phyloP scores from a whole-genome alignment of 192 early-diverging fungal genomes.

The Phlyctochytrium arcticum region DNA sequence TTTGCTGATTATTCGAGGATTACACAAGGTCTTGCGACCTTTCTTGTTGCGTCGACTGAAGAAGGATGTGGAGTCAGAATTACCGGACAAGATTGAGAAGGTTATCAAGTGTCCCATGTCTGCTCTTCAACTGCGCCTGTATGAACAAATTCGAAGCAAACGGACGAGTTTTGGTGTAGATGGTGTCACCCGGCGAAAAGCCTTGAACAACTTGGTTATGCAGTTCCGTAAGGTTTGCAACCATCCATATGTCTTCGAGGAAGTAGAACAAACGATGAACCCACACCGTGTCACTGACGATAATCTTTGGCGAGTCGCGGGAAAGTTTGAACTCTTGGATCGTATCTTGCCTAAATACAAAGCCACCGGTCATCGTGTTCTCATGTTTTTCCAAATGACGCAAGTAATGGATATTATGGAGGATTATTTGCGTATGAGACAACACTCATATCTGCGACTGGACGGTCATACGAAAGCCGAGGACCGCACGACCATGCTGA shows the following conservation, averaged over 20 bases:
- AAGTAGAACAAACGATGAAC: constrained; percentile 83
- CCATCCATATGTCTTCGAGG: constrained; percentile 96
- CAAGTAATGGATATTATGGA: constrained; percentile 97
- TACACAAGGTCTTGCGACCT: constrained; percentile 96
- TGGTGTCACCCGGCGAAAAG: constrained; percentile 53
- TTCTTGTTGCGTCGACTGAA: constrained; percentile 95
- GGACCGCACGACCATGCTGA: constrained; percentile 74
- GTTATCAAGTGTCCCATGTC: constrained; percentile 92
- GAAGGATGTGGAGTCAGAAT: constrained; percentile 96
- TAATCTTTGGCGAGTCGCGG: constrained; percentile 75
- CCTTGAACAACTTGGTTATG: constrained; percentile 96
- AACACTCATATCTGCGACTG: constrained; percentile 73
- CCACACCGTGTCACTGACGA: constrained; percentile 66
- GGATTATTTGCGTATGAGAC: constrained; percentile 80
- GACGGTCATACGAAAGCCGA: constrained; percentile 92
- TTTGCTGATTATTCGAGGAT: constrained; percentile 89
- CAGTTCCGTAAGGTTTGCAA: constrained; percentile 98
- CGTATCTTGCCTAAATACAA: constrained; percentile 90
- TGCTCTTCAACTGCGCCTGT: constrained; percentile 76
- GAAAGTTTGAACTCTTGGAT: constrained; percentile 97
- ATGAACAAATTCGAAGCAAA: constrained; percentile 80
- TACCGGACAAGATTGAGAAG: constrained; percentile 95
- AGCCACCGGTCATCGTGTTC: constrained; percentile 72
- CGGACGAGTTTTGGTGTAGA: constrained; percentile 45
- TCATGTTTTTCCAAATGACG: constrained; percentile 68